Evolutionary conservation across 495 filamentous ascomycete genomes (phyloP), one percentile per base, ranked within the genome.

Genomic region (Rhypophila decipiens): DNA sequence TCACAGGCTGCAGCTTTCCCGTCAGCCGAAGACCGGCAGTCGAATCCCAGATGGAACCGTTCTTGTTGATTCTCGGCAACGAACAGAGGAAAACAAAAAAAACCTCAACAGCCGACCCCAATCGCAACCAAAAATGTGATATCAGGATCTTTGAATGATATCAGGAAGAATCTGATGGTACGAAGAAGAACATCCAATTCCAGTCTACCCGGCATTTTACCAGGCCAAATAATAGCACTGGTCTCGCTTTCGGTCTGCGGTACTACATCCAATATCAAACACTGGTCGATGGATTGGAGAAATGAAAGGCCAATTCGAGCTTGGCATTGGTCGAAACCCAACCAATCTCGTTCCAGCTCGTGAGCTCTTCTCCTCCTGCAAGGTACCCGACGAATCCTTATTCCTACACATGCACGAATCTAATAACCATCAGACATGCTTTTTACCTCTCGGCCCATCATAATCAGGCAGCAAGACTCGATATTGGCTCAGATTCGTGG

Each of bases 141-240:
- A 46, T 41, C 18, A 33, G 53, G 46, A 60, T 50, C 46, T 55
- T 62, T 59, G 57, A 58, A 68, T 61, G 55, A 63, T 58, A 59
- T 47, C 43, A 56, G 54, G 44, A 40, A 42, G 49, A 49, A 24
- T 52, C 46, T 52, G 24, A 42, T 50, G 48, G 38, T 44, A 49
- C 47, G 39, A 47, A 53, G 46, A 43, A 56, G 44, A 24, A 50
- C 50, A 53, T 49, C 18, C 19, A n/a, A 34, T 19, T 13, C 22
- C 24, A 47, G 44, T 49, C 59, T 54, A 62, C 48, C 56, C 61
- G 53, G 58, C 57, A 66, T 64, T 68, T 66, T 70, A 57, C 59
- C 65, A 60, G 57, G 50, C 57, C 46, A n/a, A 55, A 43, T 46
- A 42, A 55, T 47, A 50, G 42, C 52, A 47, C 44, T 44, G 50